phyloP scores from a whole-genome alignment of 306 rosid genomes.

The Ochetophila trinervis region DNA sequence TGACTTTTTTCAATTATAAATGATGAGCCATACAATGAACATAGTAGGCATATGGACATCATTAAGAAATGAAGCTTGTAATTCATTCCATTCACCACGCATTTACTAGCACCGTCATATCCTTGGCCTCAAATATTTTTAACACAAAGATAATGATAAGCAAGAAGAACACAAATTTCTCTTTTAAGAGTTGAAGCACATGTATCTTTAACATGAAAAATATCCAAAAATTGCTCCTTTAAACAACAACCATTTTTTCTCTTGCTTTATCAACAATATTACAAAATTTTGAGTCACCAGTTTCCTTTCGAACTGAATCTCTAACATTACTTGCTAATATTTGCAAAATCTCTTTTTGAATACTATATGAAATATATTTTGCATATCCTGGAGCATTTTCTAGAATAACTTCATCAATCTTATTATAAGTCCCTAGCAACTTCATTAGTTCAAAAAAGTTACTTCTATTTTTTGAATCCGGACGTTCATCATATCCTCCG shows the following conservation, averaged over 20 bases:
- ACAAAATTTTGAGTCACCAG: not conserved
- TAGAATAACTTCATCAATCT: not conserved
- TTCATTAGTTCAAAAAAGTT: not conserved
- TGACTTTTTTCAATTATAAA: not conserved
- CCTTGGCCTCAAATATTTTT: constrained; percentile 1
- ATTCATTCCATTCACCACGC: not conserved
- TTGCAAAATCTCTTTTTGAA: not conserved
- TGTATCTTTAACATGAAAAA: constrained; percentile 1
- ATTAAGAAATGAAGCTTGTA: constrained; percentile 6
- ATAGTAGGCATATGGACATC: constrained; percentile 8
- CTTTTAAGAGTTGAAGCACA: not conserved
- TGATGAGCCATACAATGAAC: constrained; percentile 15
- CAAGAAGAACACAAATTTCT: not conserved
- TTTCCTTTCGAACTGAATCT: not conserved
- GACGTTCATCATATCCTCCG: not conserved
- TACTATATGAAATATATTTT: not conserved
- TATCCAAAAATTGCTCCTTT: not conserved
- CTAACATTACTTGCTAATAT: not conserved
- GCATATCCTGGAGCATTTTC: not conserved
- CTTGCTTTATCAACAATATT: constrained; percentile 10
- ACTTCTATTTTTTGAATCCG: not conserved
- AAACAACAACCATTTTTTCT: not conserved
- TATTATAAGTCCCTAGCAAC: not conserved
- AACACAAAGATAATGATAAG: not conserved
- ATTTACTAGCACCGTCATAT: constrained; percentile 16